A percentile compares a stretch with the other conserved stretches of the same genome.
These are phyloP conservation scores for Fusarium sp. DNA, from an alignment of 2,329 filamentous ascomycete genomes.

Conservation along the genomic window DNA sequence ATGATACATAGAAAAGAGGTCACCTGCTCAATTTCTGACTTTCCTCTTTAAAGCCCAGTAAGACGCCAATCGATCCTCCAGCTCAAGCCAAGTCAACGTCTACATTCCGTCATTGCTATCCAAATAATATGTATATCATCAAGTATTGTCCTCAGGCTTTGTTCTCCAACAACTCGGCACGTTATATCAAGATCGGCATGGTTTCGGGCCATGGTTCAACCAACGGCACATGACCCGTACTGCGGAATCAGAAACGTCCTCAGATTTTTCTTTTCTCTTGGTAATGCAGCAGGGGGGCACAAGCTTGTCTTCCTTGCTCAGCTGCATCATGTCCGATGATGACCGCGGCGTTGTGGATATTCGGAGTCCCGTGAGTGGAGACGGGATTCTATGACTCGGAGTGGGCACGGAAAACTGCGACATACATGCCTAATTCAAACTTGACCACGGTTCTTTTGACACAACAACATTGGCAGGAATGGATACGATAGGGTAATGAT, in stretches of 20 bases:
- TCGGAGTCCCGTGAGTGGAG: conserved; percentile 36
- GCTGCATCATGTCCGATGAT: conserved; percentile 38
- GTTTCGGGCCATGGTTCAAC: background rate
- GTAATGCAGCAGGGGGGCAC: background rate
- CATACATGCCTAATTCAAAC: conserved; percentile 2
- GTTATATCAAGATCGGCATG: background rate
- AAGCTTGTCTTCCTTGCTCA: background rate
- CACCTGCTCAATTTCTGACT: conserved; percentile 37
- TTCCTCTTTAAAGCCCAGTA: conserved; percentile 21
- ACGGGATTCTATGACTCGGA: conserved; percentile 4
- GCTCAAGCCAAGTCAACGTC: background rate
- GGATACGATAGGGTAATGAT: conserved; percentile 15
- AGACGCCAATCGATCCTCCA: conserved; percentile 16
- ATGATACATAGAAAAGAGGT: conserved; percentile 17
- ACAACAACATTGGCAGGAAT: background rate
- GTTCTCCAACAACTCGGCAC: conserved; percentile 5
- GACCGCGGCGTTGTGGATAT: conserved; percentile 42
- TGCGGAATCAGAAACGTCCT: conserved; percentile 23
- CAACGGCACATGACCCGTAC: conserved; percentile 16
- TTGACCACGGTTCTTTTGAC: conserved; percentile 26
- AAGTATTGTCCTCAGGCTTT: background rate
- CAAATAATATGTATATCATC: background rate
- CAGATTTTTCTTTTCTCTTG: background rate
- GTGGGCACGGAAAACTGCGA: conserved; percentile 22
- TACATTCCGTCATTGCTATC: background rate